Base-by-base conservation (phyloP, 2,329 filamentous ascomycete species). In the Chaetomium sp. region DNA sequence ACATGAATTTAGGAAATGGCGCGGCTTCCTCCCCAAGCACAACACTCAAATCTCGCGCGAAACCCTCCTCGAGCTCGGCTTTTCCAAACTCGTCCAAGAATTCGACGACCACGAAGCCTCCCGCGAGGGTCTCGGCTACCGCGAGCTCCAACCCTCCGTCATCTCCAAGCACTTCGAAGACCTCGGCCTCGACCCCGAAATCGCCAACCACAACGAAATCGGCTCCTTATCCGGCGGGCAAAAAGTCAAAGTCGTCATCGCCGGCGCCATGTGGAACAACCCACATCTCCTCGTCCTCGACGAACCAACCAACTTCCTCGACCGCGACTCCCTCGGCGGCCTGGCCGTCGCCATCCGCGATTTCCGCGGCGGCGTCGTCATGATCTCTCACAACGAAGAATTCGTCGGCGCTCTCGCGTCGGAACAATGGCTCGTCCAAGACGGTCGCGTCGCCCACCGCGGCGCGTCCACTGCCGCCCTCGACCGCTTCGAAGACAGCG, bases 371-470 rank as follows among this genome's bases (percentile, higher is more conserved):
- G 94, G 94, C 72, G 94, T 99, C 2, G 91, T 99, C 62, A 95
- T 99, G 86, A 99, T 99, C 73, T 96, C 91, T 59, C 94, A 99
- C 76, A 97, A 99, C 81, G 91, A 97, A 70, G 94, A 99, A 72
- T 99, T 99, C 67, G 91, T 99, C 51, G 91, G 92, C 57, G 92
- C 92, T 3, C 84, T 99, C 9, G 94, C 94, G 74, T 89, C 88
- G 4, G 95, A 99, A 77, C 91, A 97, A 74, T 95, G 94, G 89
- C 88, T 95, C 72, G 89, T 99, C 62, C 86, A 84, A 54, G 89
- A 92, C 66, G 94, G 94, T 1, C 86, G 87, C 49, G 86, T 99
- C 59, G 88, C 89, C 2, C 86, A 91, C 74, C 90, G 90, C 70
- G 90, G 89, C 64, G 84, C 85, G 69, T 75, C 86, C 1, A 85